These are phyloP conservation scores for Lyophyllum atratum DNA, from an alignment of 768 basidiomycete species.

Conservation along the genomic window DNA sequence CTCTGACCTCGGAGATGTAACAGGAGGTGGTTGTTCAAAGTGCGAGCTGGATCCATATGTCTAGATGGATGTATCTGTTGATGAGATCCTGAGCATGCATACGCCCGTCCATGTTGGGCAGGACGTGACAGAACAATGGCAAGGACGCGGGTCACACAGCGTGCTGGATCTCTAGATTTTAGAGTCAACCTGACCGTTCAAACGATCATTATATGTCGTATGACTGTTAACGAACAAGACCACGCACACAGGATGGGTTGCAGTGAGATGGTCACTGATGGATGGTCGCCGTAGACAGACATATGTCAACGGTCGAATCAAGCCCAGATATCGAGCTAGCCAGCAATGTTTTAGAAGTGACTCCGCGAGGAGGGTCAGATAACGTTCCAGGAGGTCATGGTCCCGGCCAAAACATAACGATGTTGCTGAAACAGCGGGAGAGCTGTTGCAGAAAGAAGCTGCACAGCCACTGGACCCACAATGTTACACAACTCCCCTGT, in stretches of 20 bases:
- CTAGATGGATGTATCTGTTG: conserved; percentile 1
- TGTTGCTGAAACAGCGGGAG: neutral
- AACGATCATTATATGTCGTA: neutral
- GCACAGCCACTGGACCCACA: conserved; percentile 46
- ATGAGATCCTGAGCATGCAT: conserved; percentile 4
- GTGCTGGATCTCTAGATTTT: neutral
- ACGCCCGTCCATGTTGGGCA: neutral
- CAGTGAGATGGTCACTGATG: neutral
- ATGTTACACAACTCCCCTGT: conserved; percentile 37
- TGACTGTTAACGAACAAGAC: neutral
- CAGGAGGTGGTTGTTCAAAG: neutral
- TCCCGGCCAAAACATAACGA: neutral
- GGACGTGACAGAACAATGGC: conserved; percentile 19
- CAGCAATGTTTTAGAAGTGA: neutral
- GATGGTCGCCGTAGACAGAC: neutral
- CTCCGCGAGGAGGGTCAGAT: neutral
- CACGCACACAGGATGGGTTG: neutral
- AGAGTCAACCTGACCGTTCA: neutral
- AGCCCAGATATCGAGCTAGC: neutral
- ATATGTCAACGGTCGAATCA: neutral
- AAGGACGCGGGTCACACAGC: conserved; percentile 8
- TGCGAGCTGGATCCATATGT: neutral
- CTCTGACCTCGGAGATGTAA: neutral
- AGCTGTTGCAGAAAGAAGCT: conserved; percentile 19
- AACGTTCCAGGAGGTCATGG: neutral